Evolutionary conservation across 1,139 yeast genomes (phyloP), one percentile per base, ranked within the genome.

Genomic region (Saccharomyces hybrid): DNA sequence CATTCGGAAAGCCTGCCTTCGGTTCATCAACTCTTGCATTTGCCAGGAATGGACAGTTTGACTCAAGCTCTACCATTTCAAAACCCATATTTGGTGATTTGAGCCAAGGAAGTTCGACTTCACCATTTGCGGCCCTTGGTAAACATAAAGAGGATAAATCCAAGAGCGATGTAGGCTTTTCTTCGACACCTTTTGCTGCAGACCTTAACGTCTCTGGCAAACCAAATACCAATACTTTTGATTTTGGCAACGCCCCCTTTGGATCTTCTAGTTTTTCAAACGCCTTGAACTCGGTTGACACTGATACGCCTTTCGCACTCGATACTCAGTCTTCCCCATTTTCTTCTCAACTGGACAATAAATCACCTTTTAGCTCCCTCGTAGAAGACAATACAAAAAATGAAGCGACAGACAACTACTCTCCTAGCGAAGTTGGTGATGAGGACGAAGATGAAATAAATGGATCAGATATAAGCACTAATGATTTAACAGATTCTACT

Each of bases 1-100:
- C 60, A 3, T 61, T 60, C 57, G 68, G 67, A 14, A 52, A 59
- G 30, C 55, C 63, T 26, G 46, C 61, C 0, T 63, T 64, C 54
- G 71, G 70, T 20, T 34, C 51, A 48, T 20, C 58, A n/a, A 41
- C 54, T 13, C 49, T 48, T 47, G 46, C 52, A 20, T 47, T 27
- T 27, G 30, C 30, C 30, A 27, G 30, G 30, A 27, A 27, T 27
- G 30, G 30, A 27, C 30, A 49, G 2, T 44, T 49, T 13, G 52
- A n/a, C 8, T 20, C 48, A 27, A 13, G 28, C 3, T 52, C 55
- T 34, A 3, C 28, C 14, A 11, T 9, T n/a, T 13, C 38, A 32
- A 32, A 32, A 32, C 38, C 20, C 14, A 6, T n/a, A 32, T 13
- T 4, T 32, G 14, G 20, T 32, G 38, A 13, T 3, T 32, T 32